Evolutionary conservation across 495 filamentous ascomycete genomes (phyloP).

Genomic region (Bacidia rubella): DNA sequence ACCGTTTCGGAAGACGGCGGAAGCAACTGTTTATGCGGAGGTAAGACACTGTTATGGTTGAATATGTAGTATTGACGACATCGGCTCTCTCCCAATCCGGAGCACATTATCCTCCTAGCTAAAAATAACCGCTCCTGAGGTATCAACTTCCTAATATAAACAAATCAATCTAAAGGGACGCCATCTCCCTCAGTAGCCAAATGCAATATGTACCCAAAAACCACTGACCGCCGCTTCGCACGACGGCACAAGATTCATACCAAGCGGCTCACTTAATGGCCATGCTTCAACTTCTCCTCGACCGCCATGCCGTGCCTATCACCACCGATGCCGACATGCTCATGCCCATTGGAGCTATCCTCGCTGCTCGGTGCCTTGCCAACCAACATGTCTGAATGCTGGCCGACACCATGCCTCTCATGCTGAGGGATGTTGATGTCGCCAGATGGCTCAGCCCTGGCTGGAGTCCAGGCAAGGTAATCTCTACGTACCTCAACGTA

Average conservation of each 20-base stretch:
- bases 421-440: slow-evolving; percentile 51
- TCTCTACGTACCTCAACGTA: slow-evolving; percentile 97
- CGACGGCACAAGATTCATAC: not conserved
- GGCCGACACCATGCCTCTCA: slow-evolving; percentile 68
- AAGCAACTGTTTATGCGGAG: too few relatives aligned
- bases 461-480: slow-evolving; percentile 94
- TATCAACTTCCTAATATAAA: not conserved
- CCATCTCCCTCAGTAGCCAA: too few relatives aligned
- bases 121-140: not conserved
- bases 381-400: slow-evolving; percentile 56
- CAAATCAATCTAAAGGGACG: too few relatives aligned
- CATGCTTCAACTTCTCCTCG: slow-evolving; percentile 15
- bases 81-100: too few relatives aligned
- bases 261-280: not conserved
- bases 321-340: slow-evolving; percentile 25
- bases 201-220: not conserved
- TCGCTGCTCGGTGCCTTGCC: slow-evolving; percentile 39
- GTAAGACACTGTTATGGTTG: too few relatives aligned
- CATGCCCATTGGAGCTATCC: slow-evolving; percentile 28
- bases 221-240: not conserved
- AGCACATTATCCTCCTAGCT: too few relatives aligned
- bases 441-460: slow-evolving; percentile 46
- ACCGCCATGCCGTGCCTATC: slow-evolving; percentile 32
- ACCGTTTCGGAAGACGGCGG: too few relatives aligned
- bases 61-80: too few relatives aligned